Conservation (phyloP, 805 yeast genomes). For the Candida golubevii region DNA sequence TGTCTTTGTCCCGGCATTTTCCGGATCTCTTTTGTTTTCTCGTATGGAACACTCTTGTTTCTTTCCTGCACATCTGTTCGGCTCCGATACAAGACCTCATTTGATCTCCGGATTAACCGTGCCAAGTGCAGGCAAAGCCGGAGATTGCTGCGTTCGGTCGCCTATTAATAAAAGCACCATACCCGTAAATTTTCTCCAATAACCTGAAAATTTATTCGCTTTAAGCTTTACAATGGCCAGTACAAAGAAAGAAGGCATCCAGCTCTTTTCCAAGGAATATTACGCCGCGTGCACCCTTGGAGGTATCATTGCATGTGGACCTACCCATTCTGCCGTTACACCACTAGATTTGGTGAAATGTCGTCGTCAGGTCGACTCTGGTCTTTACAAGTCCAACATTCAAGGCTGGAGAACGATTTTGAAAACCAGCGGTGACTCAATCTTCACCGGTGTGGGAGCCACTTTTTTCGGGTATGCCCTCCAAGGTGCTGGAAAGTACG, state of each 20-base stretch:
- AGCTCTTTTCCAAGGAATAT: constrained; percentile 57
- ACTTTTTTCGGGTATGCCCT: constrained; percentile 89
- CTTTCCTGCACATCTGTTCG: too few relatives aligned
- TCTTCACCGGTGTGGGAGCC: constrained; percentile 88
- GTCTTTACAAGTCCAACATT: constrained; percentile 67
- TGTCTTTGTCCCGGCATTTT: too few relatives aligned
- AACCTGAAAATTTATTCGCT: too few relatives aligned
- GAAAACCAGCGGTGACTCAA: constrained; percentile 70
- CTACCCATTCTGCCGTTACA: constrained; percentile 90
- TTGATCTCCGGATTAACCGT: constrained; percentile 1
- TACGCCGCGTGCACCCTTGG: constrained; percentile 72
- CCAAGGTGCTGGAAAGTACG: constrained; percentile 98
- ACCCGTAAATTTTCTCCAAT: too few relatives aligned
- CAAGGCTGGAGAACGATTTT: constrained; percentile 80
- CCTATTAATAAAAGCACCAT: not conserved
- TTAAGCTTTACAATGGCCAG: constrained; percentile 2
- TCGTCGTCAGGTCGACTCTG: constrained; percentile 81
- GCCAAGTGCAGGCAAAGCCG: constrained; percentile 2
- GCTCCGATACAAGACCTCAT: too few relatives aligned
- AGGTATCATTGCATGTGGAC: constrained; percentile 89
- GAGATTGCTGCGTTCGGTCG: constrained; percentile 7
- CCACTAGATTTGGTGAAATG: constrained; percentile 93
- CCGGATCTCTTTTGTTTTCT: too few relatives aligned
- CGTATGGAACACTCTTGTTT: too few relatives aligned
- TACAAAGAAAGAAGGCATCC: constrained; percentile 32